Conservation (phyloP, 768 basidiomycete genomes). For the Lactifluus piperatus region DNA sequence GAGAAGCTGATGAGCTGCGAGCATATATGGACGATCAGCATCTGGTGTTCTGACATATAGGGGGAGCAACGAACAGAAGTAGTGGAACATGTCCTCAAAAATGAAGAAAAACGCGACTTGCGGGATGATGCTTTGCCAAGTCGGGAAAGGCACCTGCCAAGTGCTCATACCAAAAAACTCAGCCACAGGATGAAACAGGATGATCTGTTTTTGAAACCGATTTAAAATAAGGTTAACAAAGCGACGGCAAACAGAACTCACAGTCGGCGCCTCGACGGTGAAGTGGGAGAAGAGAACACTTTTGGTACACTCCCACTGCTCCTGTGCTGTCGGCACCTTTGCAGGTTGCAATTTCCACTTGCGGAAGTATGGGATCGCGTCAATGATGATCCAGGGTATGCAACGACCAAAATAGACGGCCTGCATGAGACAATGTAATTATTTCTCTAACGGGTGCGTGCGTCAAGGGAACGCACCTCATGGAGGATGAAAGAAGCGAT, state of each 20-base stretch:
- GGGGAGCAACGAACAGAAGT: slow-evolving; percentile 46
- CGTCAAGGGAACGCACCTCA: slow-evolving; percentile 51
- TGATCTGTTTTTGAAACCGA: slow-evolving; percentile 51
- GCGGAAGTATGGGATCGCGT: slow-evolving; percentile 87
- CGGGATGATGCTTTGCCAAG: slow-evolving; percentile 53
- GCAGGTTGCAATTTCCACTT: slow-evolving; percentile 88
- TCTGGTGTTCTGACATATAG: no score
- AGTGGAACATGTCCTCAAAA: slow-evolving; percentile 96
- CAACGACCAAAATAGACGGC: slow-evolving; percentile 95
- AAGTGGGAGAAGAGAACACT: slow-evolving; percentile 92
- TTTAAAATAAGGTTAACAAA: neutral
- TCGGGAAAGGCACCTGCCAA: slow-evolving; percentile 87
- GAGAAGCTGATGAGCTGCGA: slow-evolving; percentile 75
- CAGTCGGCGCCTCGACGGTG: slow-evolving; percentile 86
- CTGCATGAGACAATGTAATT: slow-evolving; percentile 31
- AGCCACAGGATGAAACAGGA: slow-evolving; percentile 86
- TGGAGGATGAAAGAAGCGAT: slow-evolving; percentile 89
- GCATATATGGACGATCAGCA: neutral
- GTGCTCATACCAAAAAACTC: slow-evolving; percentile 85
- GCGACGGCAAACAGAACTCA: slow-evolving; percentile 32
- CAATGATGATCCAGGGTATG: slow-evolving; percentile 93
- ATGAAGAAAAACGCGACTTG: slow-evolving; percentile 88
- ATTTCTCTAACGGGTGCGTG: neutral
- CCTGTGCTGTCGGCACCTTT: slow-evolving; percentile 69
- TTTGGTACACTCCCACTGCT: slow-evolving; percentile 96